A percentile compares a stretch with the other conserved stretches of the same genome.
Conservation (phyloP, 192 early-diverging fungal genomes). For the Coemansia sp. region DNA sequence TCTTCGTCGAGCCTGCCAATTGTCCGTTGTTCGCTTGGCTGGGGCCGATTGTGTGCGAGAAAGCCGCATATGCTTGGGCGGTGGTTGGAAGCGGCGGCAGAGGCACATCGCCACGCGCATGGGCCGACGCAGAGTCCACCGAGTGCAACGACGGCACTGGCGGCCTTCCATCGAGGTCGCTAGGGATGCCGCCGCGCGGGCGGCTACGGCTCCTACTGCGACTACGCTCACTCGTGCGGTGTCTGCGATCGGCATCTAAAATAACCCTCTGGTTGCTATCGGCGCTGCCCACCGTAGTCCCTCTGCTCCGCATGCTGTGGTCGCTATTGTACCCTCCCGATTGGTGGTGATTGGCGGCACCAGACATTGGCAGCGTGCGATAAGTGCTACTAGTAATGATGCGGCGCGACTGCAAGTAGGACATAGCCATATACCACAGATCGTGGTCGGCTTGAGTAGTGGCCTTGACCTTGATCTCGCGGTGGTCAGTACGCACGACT, state of each 20-base stretch:
- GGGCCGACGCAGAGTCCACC: background rate
- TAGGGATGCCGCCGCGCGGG: constrained; percentile 21
- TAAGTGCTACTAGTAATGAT: constrained; percentile 56
- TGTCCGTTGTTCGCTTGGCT: constrained; percentile 13
- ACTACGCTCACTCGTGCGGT: constrained; percentile 37
- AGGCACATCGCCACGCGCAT: background rate
- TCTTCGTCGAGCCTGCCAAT: background rate
- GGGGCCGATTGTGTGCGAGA: constrained; percentile 2
- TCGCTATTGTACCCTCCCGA: constrained; percentile 27
- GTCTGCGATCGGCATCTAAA: constrained; percentile 37
- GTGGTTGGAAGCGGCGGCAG: constrained; percentile 2
- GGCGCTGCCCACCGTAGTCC: constrained; percentile 30
- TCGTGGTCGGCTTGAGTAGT: constrained; percentile 68
- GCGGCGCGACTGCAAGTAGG: constrained; percentile 54
- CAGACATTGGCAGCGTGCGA: constrained; percentile 22
- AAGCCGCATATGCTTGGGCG: background rate
- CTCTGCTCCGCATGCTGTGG: constrained; percentile 42
- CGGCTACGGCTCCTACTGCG: constrained; percentile 44
- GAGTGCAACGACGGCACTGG: constrained; percentile 13
- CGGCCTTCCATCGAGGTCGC: constrained; percentile 6
- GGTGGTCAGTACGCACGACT: constrained; percentile 66
- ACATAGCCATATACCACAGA: constrained; percentile 68
- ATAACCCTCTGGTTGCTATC: constrained; percentile 40
- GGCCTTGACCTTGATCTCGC: constrained; percentile 77
- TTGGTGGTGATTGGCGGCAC: background rate